A percentile compares a stretch with the other conserved stretches of the same genome.
Conservation (phyloP, 805 yeast species). For the Ascoidea rubescens region DNA sequence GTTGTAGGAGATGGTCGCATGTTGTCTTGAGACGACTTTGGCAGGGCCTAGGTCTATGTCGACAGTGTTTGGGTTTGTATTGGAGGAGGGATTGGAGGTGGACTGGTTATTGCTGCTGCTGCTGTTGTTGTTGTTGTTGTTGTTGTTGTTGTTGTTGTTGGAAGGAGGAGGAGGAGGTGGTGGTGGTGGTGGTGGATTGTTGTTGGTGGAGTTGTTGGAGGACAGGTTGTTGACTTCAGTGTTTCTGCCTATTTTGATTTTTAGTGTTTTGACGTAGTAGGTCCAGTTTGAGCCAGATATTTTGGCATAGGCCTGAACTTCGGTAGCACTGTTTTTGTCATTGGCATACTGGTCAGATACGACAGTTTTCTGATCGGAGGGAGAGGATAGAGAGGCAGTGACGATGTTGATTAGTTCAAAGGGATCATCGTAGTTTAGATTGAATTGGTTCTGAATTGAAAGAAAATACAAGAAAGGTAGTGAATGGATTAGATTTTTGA, state of each 20-base stretch:
- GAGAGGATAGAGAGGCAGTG: conserved; percentile 52
- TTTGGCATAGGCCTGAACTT: conserved; percentile 96
- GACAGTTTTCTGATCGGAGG: conserved; percentile 53
- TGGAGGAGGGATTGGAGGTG: conserved; percentile 1
- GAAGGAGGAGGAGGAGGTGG: too few species aligned
- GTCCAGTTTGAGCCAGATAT: conserved; percentile 93
- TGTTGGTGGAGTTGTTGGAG: conserved; percentile 1
- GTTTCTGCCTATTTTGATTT: conserved; percentile 75
- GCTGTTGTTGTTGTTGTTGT: neutral
- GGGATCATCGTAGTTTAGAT: conserved; percentile 33
- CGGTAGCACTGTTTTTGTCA: conserved; percentile 45
- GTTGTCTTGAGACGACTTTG: conserved; percentile 88
- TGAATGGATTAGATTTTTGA: neutral
- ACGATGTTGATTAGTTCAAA: conserved; percentile 61
- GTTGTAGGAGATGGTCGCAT: conserved; percentile 75
- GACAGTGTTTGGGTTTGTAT: conserved; percentile 14
- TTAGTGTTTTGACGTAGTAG: conserved; percentile 70
- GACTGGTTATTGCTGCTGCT: conserved; percentile 1
- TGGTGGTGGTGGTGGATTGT: too few species aligned
- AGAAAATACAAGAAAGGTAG: conserved; percentile 10
- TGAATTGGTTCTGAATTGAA: too few species aligned
- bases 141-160: neutral
- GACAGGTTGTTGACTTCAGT: conserved; percentile 26
- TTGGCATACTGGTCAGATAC: conserved; percentile 67
- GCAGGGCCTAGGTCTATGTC: conserved; percentile 95